A percentile compares a stretch with the other conserved stretches of the same genome.
Conservation (phyloP, 2,329 filamentous ascomycete species). For the Trichothecium roseum region DNA sequence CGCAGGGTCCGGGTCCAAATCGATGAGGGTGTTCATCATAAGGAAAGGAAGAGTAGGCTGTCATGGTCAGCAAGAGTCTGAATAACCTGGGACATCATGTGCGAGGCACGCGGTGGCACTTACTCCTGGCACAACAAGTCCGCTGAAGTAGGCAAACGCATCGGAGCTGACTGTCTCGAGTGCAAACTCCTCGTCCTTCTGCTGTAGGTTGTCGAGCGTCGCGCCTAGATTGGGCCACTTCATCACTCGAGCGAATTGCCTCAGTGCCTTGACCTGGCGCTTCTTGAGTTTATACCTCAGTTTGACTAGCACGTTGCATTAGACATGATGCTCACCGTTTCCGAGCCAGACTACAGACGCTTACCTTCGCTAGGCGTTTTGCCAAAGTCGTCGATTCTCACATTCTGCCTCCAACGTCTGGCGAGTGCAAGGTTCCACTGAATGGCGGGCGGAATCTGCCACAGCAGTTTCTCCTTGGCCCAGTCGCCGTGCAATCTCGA, state of each 20-base stretch:
- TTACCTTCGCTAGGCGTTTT: constrained; percentile 38
- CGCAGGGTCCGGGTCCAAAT: constrained; percentile 60
- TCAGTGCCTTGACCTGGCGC: constrained; percentile 57
- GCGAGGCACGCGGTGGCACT: constrained; percentile 19
- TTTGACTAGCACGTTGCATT: constrained; percentile 28
- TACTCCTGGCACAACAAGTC: constrained; percentile 59
- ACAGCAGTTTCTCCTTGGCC: constrained; percentile 53
- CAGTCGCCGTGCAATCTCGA: constrained; percentile 48
- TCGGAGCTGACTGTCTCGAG: constrained; percentile 56
- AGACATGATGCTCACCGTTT: background rate
- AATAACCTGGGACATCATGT: background rate
- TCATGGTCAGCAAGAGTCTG: constrained; percentile 3
- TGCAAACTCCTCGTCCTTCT: constrained; percentile 46
- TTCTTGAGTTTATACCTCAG: constrained; percentile 56
- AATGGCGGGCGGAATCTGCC: constrained; percentile 57
- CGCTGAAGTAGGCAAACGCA: constrained; percentile 68
- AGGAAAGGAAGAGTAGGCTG: constrained; percentile 58
- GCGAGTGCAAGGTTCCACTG: constrained; percentile 67
- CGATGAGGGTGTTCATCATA: constrained; percentile 69
- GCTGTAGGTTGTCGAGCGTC: constrained; percentile 51
- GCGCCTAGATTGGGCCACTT: constrained; percentile 67
- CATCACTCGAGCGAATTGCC: constrained; percentile 58
- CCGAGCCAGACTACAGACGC: constrained; percentile 9
- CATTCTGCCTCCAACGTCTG: constrained; percentile 60
- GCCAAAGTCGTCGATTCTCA: constrained; percentile 54